Base-by-base conservation (phyloP, 2,329 filamentous ascomycete species). In the Colletotrichum lindemuthianum region DNA sequence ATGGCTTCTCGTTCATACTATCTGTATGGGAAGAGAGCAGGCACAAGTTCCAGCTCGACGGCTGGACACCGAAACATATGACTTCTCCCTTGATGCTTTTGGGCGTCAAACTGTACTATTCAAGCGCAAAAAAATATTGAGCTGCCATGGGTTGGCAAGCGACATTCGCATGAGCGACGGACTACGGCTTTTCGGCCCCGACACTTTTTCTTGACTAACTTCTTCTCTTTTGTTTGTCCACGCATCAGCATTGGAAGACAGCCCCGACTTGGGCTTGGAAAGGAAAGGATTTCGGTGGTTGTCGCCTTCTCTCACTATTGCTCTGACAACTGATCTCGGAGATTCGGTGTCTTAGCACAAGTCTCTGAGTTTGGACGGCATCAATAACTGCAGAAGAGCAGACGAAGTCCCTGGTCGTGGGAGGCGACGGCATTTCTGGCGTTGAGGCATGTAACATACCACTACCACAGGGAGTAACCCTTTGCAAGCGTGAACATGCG, bases 361-460 rank as follows among this genome's bases (percentile, higher is more conserved):
- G 16, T 47, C 6, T 47, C 44, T 47, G 2, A 10, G 6, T 44
- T 44, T 36, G 11, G 3, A 10, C 36, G n/a, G 37, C 37, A 48
- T 15, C 24, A 16, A 24, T 24, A 4, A 24, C 24, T 1, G 24
- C 4, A 24, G 24, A 24, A 24, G 24, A 24, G 24, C 24, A 24
- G 24, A 24, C 24, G 24, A 24, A 4, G 24, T 24, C 24, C 24
- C 24, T 15, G 39, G 34, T n/a, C 40, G 45, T 37, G 24, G 24
- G 52, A 41, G 40, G 8, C 11, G 45, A 33, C 24, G 45, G 15
- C 34, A n/a, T 45, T 24, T 49, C 32, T 34, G 59, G 63, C 58
- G 58, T 65, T 63, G 41, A 49, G 58, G 33, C 58, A 47, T 65
- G 51, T 52, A 56, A 57, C 34, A 61, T 45, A 65, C 40, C 39